phyloP scores from a whole-genome alignment of 2,329 filamentous ascomycete genomes.

The Cercospora sojina region DNA sequence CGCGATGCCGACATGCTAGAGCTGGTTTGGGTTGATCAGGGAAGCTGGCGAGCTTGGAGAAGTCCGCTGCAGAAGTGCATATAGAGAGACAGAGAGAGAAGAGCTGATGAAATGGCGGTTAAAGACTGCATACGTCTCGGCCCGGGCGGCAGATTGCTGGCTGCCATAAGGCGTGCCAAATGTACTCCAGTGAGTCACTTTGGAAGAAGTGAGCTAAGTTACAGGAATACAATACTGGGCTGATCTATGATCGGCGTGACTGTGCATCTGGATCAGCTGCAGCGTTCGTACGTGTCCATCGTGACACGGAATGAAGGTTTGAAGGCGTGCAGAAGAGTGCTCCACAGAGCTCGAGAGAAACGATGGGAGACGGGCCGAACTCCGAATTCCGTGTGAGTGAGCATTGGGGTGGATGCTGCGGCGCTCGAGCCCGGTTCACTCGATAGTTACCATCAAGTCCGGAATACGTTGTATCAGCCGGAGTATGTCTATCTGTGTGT shows the following conservation, averaged over 20 bases:
- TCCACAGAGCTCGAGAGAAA: neutral
- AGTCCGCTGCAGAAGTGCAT: neutral
- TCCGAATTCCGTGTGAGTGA: neutral
- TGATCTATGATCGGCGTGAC: neutral
- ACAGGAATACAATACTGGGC: neutral
- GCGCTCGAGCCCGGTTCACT: neutral
- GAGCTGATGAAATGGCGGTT: neutral
- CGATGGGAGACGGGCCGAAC: neutral
- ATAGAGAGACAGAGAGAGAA: neutral
- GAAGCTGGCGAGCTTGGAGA: neutral
- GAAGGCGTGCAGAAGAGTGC: neutral
- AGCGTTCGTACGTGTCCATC: neutral
- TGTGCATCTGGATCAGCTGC: neutral
- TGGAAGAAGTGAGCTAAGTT: neutral
- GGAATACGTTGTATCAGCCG: no score
- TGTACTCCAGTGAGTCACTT: neutral
- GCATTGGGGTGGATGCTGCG: neutral
- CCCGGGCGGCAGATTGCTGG: conserved; percentile 1
- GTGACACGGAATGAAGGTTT: neutral
- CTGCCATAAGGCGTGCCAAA: neutral
- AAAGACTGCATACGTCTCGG: neutral
- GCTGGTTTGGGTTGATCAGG: neutral
- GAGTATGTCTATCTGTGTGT: no score
- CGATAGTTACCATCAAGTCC: no score
- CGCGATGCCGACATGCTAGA: neutral